A percentile compares a stretch with the other conserved stretches of the same genome.
These are phyloP conservation scores for Penstemon eatonii DNA, from an alignment of 257 asterid genomes.

Conservation along the genomic window DNA sequence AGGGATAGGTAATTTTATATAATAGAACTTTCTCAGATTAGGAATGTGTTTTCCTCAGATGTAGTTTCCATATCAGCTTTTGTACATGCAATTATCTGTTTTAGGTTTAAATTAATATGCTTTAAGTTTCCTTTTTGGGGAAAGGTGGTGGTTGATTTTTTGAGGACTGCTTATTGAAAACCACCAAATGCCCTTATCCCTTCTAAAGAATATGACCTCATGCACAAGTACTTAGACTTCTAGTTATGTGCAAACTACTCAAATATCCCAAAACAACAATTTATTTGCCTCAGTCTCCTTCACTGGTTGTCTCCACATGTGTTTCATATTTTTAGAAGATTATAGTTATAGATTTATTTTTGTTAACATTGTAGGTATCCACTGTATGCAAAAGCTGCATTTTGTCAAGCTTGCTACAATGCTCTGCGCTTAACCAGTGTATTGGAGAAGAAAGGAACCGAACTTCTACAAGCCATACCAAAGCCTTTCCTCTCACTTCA, in stretches of 20 bases:
- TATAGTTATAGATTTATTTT: constrained; percentile 2
- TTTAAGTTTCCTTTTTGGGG: neutral
- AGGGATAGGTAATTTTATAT: constrained; percentile 69
- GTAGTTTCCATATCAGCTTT: neutral
- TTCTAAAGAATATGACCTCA: constrained; percentile 1
- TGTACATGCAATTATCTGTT: neutral
- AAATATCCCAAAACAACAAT: neutral
- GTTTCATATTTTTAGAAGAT: constrained; percentile 10
- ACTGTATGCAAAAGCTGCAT: constrained; percentile 79
- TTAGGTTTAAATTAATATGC: no score
- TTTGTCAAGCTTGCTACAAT: constrained; percentile 86
- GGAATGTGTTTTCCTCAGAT: no score
- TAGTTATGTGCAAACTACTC: neutral
- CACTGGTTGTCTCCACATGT: neutral
- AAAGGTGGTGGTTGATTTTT: neutral
- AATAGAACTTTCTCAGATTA: neutral
- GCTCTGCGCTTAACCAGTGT: constrained; percentile 66
- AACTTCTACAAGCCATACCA: constrained; percentile 90
- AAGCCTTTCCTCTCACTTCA: constrained; percentile 96
- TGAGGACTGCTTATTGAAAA: neutral
- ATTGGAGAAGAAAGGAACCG: constrained; percentile 64
- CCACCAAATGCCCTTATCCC: neutral
- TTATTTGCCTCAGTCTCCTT: neutral
- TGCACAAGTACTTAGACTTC: neutral
- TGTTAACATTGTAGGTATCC: constrained; percentile 67